Base-by-base conservation (phyloP, 768 basidiomycete species). In the Lactifluus subvellereus region DNA sequence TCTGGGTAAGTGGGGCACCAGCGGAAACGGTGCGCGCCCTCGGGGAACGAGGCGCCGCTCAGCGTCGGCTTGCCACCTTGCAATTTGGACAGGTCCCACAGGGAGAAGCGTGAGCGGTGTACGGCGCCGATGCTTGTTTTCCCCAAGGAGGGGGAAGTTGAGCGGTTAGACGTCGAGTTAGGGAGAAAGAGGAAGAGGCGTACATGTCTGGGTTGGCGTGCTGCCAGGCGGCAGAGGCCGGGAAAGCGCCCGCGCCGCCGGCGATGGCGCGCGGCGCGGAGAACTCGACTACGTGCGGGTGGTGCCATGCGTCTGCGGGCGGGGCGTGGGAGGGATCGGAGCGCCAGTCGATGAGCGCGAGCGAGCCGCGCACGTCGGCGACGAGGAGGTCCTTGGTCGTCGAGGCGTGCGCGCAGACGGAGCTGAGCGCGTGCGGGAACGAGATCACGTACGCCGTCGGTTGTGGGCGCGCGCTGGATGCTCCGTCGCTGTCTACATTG, bases 301-400 rank as follows among this genome's bases (percentile, higher is more conserved):
- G 82, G 52, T 86, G 80, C 80, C 85, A 83, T 58, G 75, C 79
- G 51, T 77, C 80, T 59, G 77, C 80, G 57, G 78, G 77, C 59
- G 80, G 80, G 20, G 74, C 68, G 59, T 69, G 79, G 13, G 80
- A 79, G 1, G 85, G 86, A 69, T 91, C 87, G 6, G 85, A 81
- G 59, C 87, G 83, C 91, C 91, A 93, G 75, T 93, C 89, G n/a
- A 86, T 84, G 52, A 91, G 72, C 72, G 86, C 90, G 52, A 92
- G 76, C 33, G 84, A 85, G 38, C 91, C 91, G 40, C 81, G 82
- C 58, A 78, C 81, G 73, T 93, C 91, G 2, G 89, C 82, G 59
- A 91, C 86, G 32, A 93, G 78, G 69, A 93, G 84, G 68, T 90
- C 90, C 71, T 88, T 91, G 77, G 84, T 83, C 35, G 84, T 87